Percentiles rank a stretch among this genome's conserved stretches.
These are phyloP conservation scores for Andrographis paniculata DNA, from an alignment of 305 asterid species.

Conservation along the genomic window DNA sequence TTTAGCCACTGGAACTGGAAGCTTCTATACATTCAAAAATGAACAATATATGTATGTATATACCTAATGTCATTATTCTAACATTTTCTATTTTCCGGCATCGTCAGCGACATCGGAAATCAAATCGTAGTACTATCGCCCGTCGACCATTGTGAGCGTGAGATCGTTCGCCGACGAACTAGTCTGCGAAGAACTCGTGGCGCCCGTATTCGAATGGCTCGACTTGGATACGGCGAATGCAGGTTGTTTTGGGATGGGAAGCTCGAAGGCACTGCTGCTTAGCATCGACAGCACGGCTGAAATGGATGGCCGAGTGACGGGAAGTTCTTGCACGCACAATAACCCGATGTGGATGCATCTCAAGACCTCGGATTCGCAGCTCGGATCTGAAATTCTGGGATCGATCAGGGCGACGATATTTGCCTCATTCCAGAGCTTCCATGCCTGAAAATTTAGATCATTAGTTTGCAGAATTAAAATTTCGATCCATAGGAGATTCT, in stretches of 20 bases:
- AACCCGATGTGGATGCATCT: conserved; percentile 40
- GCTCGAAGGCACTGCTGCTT: conserved; percentile 29
- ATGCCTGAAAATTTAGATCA: conserved; percentile 27
- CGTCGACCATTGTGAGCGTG: conserved; percentile 1
- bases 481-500: conserved; percentile 1
- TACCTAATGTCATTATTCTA: too few species aligned
- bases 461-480: conserved; percentile 3
- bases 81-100: too few species aligned
- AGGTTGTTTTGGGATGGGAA: conserved; percentile 33
- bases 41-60: too few species aligned
- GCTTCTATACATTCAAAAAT: too few species aligned
- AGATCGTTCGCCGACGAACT: background rate
- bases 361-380: conserved; percentile 17
- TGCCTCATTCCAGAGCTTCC: conserved; percentile 43
- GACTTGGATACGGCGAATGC: conserved; percentile 21
- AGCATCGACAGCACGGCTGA: conserved; percentile 38
- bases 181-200: background rate
- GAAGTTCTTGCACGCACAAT: conserved; percentile 40
- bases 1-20: too few species aligned
- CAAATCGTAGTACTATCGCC: background rate
- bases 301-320: conserved; percentile 36
- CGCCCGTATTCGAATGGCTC: background rate
- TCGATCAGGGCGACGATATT: conserved; percentile 19
- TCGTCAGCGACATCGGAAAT: too few species aligned
- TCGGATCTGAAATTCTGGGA: conserved; percentile 24